phyloP scores from a whole-genome alignment of 805 yeast species.

The Blastobotrys americana region DNA sequence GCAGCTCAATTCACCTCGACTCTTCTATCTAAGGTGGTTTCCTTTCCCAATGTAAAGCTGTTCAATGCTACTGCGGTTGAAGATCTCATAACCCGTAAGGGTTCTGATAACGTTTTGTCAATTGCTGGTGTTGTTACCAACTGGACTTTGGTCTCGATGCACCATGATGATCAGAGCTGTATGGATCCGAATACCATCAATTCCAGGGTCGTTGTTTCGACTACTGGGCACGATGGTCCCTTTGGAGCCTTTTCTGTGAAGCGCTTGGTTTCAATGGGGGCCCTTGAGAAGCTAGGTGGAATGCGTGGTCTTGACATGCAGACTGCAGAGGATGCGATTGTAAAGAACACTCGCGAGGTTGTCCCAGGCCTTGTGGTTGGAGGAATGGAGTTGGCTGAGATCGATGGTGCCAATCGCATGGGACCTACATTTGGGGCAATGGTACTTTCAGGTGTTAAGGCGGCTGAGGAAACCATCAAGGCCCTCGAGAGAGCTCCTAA shows the following conservation, averaged over 20 bases:
- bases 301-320: conserved; percentile 80
- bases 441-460: conserved; percentile 72
- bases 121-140: conserved; percentile 77
- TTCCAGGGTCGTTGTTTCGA: conserved; percentile 53
- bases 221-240: conserved; percentile 80
- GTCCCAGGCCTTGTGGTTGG: conserved; percentile 58
- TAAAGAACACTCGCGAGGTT: conserved; percentile 58
- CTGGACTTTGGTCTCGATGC: conserved; percentile 73
- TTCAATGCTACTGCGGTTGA: conserved; percentile 79
- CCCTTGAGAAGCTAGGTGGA: conserved; percentile 45
- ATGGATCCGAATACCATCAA: conserved; percentile 81
- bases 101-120: conserved; percentile 50
- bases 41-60: conserved; percentile 66
- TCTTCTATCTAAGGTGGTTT: conserved; percentile 57
- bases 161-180: conserved; percentile 70
- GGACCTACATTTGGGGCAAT: conserved; percentile 81
- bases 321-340: conserved; percentile 68
- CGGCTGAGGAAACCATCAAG: conserved; percentile 43
- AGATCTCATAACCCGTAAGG: conserved; percentile 67
- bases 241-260: conserved; percentile 75
- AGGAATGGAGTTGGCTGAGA: conserved; percentile 75
- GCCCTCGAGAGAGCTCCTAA: conserved; percentile 1
- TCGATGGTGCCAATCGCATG: conserved; percentile 74
- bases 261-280: conserved; percentile 50
- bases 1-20: conserved; percentile 74